Evolutionary conservation across 306 rosid genomes (phyloP).

Genomic region (Casuarina cunninghamiana): DNA sequence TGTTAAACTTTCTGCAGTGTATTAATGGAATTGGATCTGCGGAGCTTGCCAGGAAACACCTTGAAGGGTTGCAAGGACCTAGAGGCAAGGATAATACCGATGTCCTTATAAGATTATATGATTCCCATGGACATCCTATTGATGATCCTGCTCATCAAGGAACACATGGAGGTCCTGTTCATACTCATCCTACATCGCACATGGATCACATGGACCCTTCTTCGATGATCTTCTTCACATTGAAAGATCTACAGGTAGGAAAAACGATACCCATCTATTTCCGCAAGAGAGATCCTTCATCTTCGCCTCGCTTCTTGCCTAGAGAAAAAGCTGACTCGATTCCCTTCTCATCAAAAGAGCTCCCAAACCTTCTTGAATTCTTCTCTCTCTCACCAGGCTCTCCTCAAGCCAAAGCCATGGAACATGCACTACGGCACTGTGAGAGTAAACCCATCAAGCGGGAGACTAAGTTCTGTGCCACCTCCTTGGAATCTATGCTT

Average conservation of each 20-base stretch:
- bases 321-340: constrained; percentile 48
- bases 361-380: constrained; percentile 41
- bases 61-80: neutral
- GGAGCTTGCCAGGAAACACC: constrained; percentile 9
- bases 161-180: constrained; percentile 6
- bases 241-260: constrained; percentile 49
- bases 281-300: constrained; percentile 63
- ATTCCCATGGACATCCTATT: neutral
- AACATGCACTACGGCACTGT: constrained; percentile 52
- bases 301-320: constrained; percentile 50
- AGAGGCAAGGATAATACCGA: neutral
- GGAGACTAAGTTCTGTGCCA: constrained; percentile 68
- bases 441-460: constrained; percentile 62
- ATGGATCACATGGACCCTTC: constrained; percentile 50
- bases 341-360: constrained; percentile 56
- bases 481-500: constrained; percentile 61
- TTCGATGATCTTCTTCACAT: constrained; percentile 60
- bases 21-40: constrained; percentile 28
- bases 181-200: constrained; percentile 24
- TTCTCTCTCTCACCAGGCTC: constrained; percentile 52
- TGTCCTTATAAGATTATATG: neutral
- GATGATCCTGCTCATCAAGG: neutral
- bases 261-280: constrained; percentile 56
- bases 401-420: constrained; percentile 70
- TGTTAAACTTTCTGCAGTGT: constrained; percentile 31